Evolutionary conservation across 371 early-diverging fungal species (phyloP), one percentile per base, ranked within the genome.

Genomic region (Apophysomyces sp.): DNA sequence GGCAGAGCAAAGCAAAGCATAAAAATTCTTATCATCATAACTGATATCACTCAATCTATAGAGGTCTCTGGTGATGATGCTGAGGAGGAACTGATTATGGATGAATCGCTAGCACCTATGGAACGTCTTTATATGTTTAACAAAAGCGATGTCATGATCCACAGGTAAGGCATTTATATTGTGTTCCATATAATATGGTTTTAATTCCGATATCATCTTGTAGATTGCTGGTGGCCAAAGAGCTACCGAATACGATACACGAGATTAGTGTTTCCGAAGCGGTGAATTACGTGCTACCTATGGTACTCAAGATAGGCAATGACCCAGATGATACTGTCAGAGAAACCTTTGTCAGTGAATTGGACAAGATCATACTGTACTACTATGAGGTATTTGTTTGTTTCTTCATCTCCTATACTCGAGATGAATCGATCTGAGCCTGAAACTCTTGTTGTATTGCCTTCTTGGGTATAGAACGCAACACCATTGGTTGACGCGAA

Each of bases 321-420:
- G 85, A 84, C 64, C 40, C 66, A 40, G 82, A 84, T 57, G 84
- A 82, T 52, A 69, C 71, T 15, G 85, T 82, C 13, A 61, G 76
- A 57, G 85, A 84, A 58, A 75, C 81, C 29, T 76, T 84, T 71
- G 79, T 77, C 5, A 69, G 73, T 30, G 81, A 82, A 62, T 58
- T 82, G 11, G 81, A 84, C 44, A 78, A 79, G 54, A 73, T 75
- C 13, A 72, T 84, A 21, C 63, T 81, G 59, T 84, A 74, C 60
- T 84, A 76, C 62, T 81, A 84, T 53, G 69, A 74, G 63, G 82
- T 81, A 72, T 39, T 56, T 56, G 31, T 32, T 5, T 39, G n/a
- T 34, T 53, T 26, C 28, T 11, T 51, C 57, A 37, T 40, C 40
- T 39, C 27, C 18, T 57, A 8, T 16, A 11, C 49, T 18, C 9